Base-by-base conservation (phyloP, 83 land plant species). In the Diphasiastrum complanatum region DNA sequence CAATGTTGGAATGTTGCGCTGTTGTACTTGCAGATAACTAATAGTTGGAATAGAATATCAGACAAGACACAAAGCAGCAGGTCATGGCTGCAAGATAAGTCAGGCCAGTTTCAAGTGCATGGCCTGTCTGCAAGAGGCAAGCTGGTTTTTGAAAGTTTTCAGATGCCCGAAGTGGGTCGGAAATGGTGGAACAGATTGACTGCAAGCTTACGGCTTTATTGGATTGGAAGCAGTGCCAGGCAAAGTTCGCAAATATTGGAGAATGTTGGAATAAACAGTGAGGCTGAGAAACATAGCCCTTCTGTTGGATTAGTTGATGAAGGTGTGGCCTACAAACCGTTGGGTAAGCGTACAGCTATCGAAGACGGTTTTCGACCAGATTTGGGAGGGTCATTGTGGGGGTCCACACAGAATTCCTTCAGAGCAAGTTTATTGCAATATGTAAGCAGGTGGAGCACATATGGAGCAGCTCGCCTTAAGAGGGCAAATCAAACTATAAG, bases 371-470 rank as follows among this genome's bases (percentile, higher is more conserved):
- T 23, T 34, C 66, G 63, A 27, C 63, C 57, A 43, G 82, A 81
- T 16, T 76, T 61, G 24, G 43, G 52, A 10, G 26, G 45, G 28
- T 54, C 65, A 26, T 30, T 70, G 32, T 31, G 72, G 18, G 3
- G 69, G 14, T 63, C 79, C 45, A 74, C 72, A 5, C 79, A 67
- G 61, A 78, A 80, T 43, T 68, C 78, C 5, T 30, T 83, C 33
- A 80, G 74, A 62, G 76, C 77, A 51, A 81, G 75, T 20, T 50
- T 86, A 5, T 6, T 53, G 67, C 92, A 79, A 48, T 56, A 86
- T 41, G 68, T 50, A 23, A 76, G 46, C 36, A 80, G 79, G 59
- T 91, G 92, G 86, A 49, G 75, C 26, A 67, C 58, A 49, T 77
- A 76, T 31, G 27, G 79, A 22, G 64, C 74, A 19, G 70, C 76